Base-by-base conservation (phyloP, 2,329 filamentous ascomycete species). In the Pseudonectria foliicola region DNA sequence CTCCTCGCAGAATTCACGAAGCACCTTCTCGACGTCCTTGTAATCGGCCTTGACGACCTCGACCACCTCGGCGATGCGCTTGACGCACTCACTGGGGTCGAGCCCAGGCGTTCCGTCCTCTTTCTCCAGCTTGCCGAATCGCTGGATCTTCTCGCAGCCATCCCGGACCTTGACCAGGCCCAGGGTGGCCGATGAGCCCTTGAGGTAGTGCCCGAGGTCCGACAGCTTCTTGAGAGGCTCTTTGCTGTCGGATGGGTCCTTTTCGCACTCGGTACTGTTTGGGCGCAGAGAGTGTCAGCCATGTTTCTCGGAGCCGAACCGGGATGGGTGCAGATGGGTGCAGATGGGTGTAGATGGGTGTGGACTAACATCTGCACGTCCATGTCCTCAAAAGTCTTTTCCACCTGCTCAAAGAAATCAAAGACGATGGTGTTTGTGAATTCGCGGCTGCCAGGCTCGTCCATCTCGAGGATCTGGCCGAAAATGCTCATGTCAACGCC, bases 381-480 rank as follows among this genome's bases (percentile, higher is more conserved):
- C 82, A 98, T 95, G 50, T 88, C 78, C 13, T 65, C 64, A 60
- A 96, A 95, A 0, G 90, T 96, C 48, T 77, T 73, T 48, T 88
- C 76, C 25, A 88, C 90, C 66, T 98, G 92, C 13, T 87, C 80
- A 50, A 96, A 94, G 68, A 95, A 98, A 42, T 87, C 86, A 56
- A 79, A 82, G 31, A 96, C 89, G 47, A 98, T 89, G 41, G 83
- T 82, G 52, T 72, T 77, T 65, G 85, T 93, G 70, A 96, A 96
- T 31, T 95, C 87, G 50, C 80, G 75, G 45, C 90, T 84, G 10
- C 80, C 77, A 45, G 85, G 84, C 45, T 96, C 92, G 60, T 98
- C 92, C 90, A 98, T 95, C 63, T 96, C 92, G 44, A 96, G 77
- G 59, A 98, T 96, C 69, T 96, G 92, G 52, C 82, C 80, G 54